These are phyloP conservation scores for Colletotrichum aenigma DNA, from an alignment of 2,329 filamentous ascomycete genomes.

Conservation along the genomic window DNA sequence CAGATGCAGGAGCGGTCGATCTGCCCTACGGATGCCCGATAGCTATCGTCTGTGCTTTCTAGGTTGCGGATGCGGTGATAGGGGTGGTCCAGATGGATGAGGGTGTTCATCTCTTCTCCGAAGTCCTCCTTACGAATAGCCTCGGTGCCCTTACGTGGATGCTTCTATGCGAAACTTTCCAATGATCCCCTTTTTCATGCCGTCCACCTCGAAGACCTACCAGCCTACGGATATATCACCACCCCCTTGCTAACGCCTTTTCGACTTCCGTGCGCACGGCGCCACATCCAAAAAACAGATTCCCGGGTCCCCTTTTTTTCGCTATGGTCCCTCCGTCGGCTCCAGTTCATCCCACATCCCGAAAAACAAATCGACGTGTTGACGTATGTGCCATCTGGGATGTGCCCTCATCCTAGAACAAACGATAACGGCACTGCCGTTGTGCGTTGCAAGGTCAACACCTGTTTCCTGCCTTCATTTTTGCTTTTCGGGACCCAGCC, in stretches of 20 bases:
- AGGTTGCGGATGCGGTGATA: background rate
- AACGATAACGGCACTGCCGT: background rate
- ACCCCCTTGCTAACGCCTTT: background rate
- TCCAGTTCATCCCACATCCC: constrained; percentile 6
- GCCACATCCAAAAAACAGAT: background rate
- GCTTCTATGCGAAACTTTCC: background rate
- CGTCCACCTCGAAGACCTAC: background rate
- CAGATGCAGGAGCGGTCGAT: background rate
- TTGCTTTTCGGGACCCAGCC: background rate
- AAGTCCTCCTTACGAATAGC: background rate
- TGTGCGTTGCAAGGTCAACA: background rate
- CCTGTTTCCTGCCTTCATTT: background rate
- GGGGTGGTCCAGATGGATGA: background rate
- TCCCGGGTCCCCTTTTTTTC: background rate
- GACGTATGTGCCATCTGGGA: background rate
- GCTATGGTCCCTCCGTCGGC: background rate
- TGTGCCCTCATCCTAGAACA: background rate
- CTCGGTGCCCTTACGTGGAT: background rate
- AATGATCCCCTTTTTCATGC: background rate
- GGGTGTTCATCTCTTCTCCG: background rate
- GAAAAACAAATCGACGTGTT: background rate
- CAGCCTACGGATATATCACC: background rate
- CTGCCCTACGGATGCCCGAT: background rate
- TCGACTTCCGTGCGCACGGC: background rate
- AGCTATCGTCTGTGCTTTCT: background rate